phyloP scores from a whole-genome alignment of 306 rosid species.

The Clitoria ternatea region DNA sequence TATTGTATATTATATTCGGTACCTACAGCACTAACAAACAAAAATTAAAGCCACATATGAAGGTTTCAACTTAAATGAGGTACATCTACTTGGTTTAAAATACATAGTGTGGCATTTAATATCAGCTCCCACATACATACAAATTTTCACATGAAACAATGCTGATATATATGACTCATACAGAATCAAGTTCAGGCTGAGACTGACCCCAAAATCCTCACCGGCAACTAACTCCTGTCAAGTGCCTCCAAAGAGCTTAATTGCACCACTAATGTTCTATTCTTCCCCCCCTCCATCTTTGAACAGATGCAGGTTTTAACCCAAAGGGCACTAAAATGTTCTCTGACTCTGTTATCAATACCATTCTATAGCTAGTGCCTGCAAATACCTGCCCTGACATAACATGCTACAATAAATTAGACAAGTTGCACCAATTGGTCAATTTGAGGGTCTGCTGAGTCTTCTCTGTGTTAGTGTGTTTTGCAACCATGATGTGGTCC shows the following conservation, averaged over 20 bases:
- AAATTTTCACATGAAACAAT: neutral
- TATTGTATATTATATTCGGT: too few relatives aligned
- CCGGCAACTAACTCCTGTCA: conserved; percentile 20
- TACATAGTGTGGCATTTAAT: neutral
- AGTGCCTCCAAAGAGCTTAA: neutral
- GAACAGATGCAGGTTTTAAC: neutral
- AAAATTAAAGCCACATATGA: too few relatives aligned
- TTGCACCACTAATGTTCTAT: neutral
- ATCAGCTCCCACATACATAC: neutral
- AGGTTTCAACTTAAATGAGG: too few relatives aligned
- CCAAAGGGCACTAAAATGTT: neutral
- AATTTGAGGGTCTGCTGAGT: neutral
- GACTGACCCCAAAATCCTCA: neutral
- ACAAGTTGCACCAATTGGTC: conserved; percentile 1
- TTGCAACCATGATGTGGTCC: too few relatives aligned
- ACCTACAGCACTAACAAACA: too few relatives aligned
- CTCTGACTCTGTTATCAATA: neutral
- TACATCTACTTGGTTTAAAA: neutral
- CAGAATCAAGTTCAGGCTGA: neutral
- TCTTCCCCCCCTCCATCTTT: neutral
- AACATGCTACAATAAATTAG: neutral
- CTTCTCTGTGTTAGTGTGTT: neutral
- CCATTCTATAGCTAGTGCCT: neutral
- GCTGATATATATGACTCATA: neutral
- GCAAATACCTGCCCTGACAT: conserved; percentile 2